Base-by-base conservation (phyloP, 2,329 filamentous ascomycete genomes). In the Pseudocercospora pini-densiflorae region DNA sequence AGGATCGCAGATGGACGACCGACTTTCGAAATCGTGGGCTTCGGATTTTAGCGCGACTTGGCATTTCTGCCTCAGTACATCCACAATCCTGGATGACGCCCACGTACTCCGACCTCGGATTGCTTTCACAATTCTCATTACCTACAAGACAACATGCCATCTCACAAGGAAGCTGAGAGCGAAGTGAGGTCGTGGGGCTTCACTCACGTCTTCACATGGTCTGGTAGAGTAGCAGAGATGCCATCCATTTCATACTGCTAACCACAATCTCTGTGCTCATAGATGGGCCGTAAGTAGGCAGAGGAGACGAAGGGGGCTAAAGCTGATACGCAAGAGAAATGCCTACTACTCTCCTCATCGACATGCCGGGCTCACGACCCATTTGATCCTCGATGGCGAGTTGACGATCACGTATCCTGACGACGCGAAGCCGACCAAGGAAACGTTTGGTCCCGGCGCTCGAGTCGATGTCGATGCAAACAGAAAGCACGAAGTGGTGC, bases 121-220 rank as follows among this genome's bases (percentile, higher is more conserved):
- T 5, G 33, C 12, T 36, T 36, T 36, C 33, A 36, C 33, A 12
- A 16, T 24, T 53, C 47, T 53, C 21, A 53, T 27, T 53, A 12
- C 10, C 24, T 53, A 23, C 14, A 27, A 24, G 55, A 58, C 36
- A 61, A 59, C 16, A 65, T 66, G 63, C 57, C 59, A 71, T 80
- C 82, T 33, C 81, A 78, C 62, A 77, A 75, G 65, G 81, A 86
- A 47, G 81, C 82, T 43, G 89, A 92, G 76, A 79, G 81, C 59
- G 81, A 90, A 73, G 90, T 92, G 27, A 83, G 83, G 40, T 87
- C 86, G 1, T 92, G 90, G 90, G 90, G 90, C 1, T 93, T 92
- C 75, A 71, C 77, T 2, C 83, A 88, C 59, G 89, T 91, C 74
- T 91, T 91, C 70, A 92, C 89, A 2, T 92, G 90, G 90, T 88